Percentiles rank a stretch among this genome's conserved stretches.
Evolutionary conservation across 179 eudicot species (phyloP).

Genomic region (Silene vulgaris): DNA sequence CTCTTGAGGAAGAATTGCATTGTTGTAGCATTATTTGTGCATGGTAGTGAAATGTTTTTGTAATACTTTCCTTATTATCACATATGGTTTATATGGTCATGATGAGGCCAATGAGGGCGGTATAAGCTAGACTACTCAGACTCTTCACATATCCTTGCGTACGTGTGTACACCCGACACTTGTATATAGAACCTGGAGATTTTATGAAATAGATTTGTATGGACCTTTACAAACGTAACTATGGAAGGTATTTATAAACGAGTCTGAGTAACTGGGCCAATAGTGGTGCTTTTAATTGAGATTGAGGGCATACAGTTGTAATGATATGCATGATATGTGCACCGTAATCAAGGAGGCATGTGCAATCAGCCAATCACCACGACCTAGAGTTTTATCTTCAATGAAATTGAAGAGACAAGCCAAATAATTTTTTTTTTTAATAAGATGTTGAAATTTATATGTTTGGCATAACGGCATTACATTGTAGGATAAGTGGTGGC

Average conservation of each 20-base stretch:
- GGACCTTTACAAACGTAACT: background rate
- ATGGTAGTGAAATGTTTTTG: background rate
- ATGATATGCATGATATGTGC: background rate
- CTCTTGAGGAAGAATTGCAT: too few relatives aligned
- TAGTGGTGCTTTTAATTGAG: background rate
- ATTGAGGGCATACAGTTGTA: too few relatives aligned
- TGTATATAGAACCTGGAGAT: background rate
- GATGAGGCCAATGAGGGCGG: background rate
- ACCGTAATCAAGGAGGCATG: background rate
- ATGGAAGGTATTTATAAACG: background rate
- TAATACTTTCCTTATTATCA: too few relatives aligned
- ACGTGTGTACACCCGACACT: background rate
- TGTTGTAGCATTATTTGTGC: background rate
- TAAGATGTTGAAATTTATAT: background rate
- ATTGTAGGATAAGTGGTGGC: background rate
- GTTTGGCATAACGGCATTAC: background rate
- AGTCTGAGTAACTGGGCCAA: background rate
- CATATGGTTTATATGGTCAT: too few relatives aligned
- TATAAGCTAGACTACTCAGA: background rate
- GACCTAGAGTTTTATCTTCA: background rate
- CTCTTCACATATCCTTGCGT: background rate
- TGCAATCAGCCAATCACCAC: background rate
- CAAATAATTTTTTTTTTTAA: background rate
- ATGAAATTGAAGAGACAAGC: background rate
- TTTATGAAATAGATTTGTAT: background rate